phyloP scores from a whole-genome alignment of 495 filamentous ascomycete species.

The Pseudevernia furfuracea region DNA sequence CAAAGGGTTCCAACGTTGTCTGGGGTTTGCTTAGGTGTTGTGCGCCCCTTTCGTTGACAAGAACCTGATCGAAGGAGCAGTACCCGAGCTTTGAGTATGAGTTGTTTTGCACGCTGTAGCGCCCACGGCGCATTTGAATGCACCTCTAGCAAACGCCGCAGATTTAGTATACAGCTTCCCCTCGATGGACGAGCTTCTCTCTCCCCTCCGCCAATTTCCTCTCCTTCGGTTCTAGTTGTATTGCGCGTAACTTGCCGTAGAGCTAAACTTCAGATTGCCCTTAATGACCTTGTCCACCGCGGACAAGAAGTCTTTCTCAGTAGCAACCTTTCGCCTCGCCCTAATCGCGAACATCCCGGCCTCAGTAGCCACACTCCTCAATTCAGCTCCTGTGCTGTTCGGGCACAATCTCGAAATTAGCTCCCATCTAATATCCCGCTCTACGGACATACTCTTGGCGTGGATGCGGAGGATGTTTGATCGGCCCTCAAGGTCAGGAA shows the following conservation, averaged over 20 bases:
- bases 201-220: not conserved
- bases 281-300: slow-evolving; percentile 99
- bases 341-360: slow-evolving; percentile 99
- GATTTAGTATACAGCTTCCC: slow-evolving; percentile 2
- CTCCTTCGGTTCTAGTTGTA: slow-evolving; percentile 61
- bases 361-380: slow-evolving; percentile 95
- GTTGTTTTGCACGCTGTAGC: not conserved
- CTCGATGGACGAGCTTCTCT: not conserved
- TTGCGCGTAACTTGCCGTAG: slow-evolving; percentile 96
- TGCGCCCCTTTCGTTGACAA: not conserved
- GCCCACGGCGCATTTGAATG: not conserved
- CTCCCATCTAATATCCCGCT: slow-evolving; percentile 98
- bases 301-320: slow-evolving; percentile 97
- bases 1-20: not conserved
- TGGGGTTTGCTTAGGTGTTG: not conserved
- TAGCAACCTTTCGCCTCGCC: slow-evolving; percentile 92
- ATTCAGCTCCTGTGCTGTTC: slow-evolving; percentile 91
- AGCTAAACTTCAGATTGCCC: slow-evolving; percentile 98
- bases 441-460: slow-evolving; percentile 98
- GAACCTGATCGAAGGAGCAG: not conserved
- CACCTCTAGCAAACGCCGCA: not conserved
- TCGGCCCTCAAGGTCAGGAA: slow-evolving; percentile 91
- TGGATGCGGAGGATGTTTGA: slow-evolving; percentile 98
- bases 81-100: not conserved
- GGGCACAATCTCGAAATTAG: slow-evolving; percentile 93